Conservation (phyloP, 2,329 filamentous ascomycete genomes). For the Fusarium equiseti region DNA sequence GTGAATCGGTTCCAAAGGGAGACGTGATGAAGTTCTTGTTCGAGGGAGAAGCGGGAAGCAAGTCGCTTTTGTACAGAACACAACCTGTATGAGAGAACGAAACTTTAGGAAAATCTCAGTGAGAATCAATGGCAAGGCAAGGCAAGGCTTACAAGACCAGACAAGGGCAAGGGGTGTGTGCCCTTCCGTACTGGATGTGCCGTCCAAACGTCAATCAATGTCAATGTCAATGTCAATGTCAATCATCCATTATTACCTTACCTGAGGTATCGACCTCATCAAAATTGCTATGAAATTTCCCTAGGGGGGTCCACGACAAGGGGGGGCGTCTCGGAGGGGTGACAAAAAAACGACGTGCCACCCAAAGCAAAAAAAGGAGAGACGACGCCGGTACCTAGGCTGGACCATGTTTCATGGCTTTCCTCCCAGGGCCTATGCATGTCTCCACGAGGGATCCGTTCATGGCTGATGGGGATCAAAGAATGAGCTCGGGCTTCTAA, state of each 20-base stretch:
- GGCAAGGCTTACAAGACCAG: slow-evolving; percentile 23
- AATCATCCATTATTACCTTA: slow-evolving; percentile 25
- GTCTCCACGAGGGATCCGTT: slow-evolving; percentile 40
- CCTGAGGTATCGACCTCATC: slow-evolving; percentile 39
- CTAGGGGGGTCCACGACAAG: slow-evolving; percentile 18
- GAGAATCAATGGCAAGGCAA: slow-evolving; percentile 13
- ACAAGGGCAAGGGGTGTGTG: slow-evolving; percentile 29
- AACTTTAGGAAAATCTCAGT: slow-evolving; percentile 27
- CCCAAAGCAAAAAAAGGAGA: slow-evolving; percentile 37
- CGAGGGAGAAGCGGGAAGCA: slow-evolving; percentile 39
- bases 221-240: slow-evolving; percentile 10
- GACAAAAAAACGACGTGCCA: slow-evolving; percentile 39
- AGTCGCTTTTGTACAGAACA: slow-evolving; percentile 44
- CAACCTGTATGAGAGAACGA: slow-evolving; percentile 21
- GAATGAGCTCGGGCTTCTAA: slow-evolving; percentile 32
- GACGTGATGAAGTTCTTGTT: slow-evolving; percentile 37
- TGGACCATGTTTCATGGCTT: slow-evolving; percentile 43
- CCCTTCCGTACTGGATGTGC: slow-evolving; percentile 8
- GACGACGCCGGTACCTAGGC: slow-evolving; percentile 34
- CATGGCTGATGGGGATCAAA: slow-evolving; percentile 32
- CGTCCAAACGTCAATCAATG: slow-evolving; percentile 12
- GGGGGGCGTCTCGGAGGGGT: slow-evolving; percentile 29
- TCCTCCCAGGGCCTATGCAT: slow-evolving; percentile 35
- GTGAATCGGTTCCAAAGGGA: slow-evolving; percentile 36
- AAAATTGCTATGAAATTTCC: slow-evolving; percentile 41